These are phyloP conservation scores for Xylariaceae sp. DNA, from an alignment of 2,329 filamentous ascomycete species.

Conservation along the genomic window DNA sequence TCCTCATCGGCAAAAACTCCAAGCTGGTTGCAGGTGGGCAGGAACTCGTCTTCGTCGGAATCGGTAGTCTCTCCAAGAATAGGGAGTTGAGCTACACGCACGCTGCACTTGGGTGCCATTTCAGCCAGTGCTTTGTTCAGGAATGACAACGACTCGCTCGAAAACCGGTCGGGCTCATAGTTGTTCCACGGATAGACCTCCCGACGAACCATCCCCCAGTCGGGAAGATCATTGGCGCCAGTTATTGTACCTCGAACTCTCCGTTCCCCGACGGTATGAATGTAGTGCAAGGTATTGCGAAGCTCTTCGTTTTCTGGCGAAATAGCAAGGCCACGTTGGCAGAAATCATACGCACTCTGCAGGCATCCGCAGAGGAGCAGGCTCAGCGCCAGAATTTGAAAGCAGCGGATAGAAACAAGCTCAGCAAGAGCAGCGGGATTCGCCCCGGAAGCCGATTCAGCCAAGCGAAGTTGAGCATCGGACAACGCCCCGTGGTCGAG, in stretches of 20 bases:
- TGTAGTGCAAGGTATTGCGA: constrained; percentile 45
- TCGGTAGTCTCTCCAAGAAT: constrained; percentile 54
- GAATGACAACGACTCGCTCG: constrained; percentile 60
- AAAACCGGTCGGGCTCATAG: constrained; percentile 65
- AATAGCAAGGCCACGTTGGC: constrained; percentile 52
- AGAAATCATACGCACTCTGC: constrained; percentile 62
- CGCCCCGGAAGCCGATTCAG: constrained; percentile 31
- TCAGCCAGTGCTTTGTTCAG: constrained; percentile 64
- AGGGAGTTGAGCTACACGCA: constrained; percentile 70
- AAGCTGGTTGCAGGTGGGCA: constrained; percentile 65
- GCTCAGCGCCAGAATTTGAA: constrained; percentile 52
- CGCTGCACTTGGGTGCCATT: constrained; percentile 76
- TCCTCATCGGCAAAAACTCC: constrained; percentile 85
- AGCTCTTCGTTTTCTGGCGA: constrained; percentile 54
- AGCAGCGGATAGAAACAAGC: constrained; percentile 51
- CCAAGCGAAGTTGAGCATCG: constrained; percentile 29
- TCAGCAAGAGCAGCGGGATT: constrained; percentile 39
- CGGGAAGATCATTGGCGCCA: constrained; percentile 54
- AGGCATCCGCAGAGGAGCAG: constrained; percentile 62
- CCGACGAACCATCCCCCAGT: constrained; percentile 63
- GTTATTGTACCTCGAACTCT: constrained; percentile 43
- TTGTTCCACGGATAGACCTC: constrained; percentile 67
- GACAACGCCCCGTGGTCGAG: constrained; percentile 40
- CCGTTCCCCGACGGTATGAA: constrained; percentile 47
- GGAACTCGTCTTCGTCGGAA: constrained; percentile 44